Percentiles rank a stretch among this genome's conserved stretches.
Evolutionary conservation across 345 rosid species (phyloP).

Genomic region (Murraya paniculata): DNA sequence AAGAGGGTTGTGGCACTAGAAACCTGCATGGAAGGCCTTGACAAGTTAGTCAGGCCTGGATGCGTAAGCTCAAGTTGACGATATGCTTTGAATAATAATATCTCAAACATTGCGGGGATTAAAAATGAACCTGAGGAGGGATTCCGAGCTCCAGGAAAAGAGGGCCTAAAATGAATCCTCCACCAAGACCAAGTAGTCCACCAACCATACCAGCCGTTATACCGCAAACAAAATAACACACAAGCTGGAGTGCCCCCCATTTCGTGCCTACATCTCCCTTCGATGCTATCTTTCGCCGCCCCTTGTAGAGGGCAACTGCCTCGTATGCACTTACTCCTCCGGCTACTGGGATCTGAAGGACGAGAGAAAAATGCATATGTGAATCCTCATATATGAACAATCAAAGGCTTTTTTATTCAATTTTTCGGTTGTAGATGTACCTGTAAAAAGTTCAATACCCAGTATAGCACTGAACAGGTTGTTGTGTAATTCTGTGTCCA

Average conservation of each 20-base stretch:
- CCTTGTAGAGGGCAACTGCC: conserved; percentile 38
- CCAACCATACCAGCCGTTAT: conserved; percentile 40
- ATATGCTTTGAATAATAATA: not conserved
- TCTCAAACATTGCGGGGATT: not conserved
- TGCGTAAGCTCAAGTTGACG: not conserved
- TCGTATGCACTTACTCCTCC: conserved; percentile 34
- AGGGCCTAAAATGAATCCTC: conserved; percentile 47
- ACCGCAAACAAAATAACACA: conserved; percentile 25
- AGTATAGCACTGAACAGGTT: conserved; percentile 39
- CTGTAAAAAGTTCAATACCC: conserved; percentile 37
- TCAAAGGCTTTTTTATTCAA: not conserved
- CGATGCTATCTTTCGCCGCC: conserved; percentile 35
- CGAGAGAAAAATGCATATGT: not conserved
- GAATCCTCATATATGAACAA: not conserved
- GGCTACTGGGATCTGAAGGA: conserved; percentile 36
- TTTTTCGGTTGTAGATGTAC: conserved; percentile 10
- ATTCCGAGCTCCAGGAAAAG: conserved; percentile 44
- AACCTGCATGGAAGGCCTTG: conserved; percentile 26
- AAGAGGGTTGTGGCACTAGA: conserved; percentile 48
- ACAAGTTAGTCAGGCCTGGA: not conserved
- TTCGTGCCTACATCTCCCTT: conserved; percentile 32
- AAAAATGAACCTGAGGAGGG: conserved; percentile 36
- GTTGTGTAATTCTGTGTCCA: conserved; percentile 32
- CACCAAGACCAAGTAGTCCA: conserved; percentile 48
- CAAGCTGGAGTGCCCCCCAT: conserved; percentile 26